Evolutionary conservation across 495 filamentous ascomycete species (phyloP), one percentile per base, ranked within the genome.

Genomic region (Margaritispora aquatica): DNA sequence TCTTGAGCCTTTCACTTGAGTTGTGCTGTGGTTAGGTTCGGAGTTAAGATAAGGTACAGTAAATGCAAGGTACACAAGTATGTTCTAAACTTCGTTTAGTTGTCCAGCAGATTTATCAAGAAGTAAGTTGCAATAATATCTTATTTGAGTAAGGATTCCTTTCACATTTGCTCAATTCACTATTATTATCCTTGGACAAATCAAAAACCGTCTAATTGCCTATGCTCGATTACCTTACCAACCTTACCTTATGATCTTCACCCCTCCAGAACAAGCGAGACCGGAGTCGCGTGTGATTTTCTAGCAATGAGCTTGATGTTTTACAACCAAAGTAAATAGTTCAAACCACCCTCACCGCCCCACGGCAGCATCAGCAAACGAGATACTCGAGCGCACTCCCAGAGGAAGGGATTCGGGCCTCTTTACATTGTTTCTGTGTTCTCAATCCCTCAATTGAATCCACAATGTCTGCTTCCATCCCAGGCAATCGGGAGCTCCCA

Each of bases 401-500:
- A 23, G 20, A 50, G 47, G 47, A 23, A n/a, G 4, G 21, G 3
- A 8, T 22, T 47, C 4, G 7, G 5, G 26, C 21, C 8, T 17
- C 5, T 50, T 5, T 10, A 10, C 47, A 8, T 50, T 11, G 5
- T 10, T 50, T 10, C 9, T 17, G 26, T 4, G 24, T 22, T 50
- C 20, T 50, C 47, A 9, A 17, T 5, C 34, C 8, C 4, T 44
- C 29, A 29, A 46, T 29, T 44, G 10, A 44, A 23, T 51, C 31
- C 22, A 11, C 10, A 29, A 98, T 98, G 94, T 96, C 94, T 23
- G 78, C 90, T 61, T 96, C 94, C 38, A 78, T 97, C 7, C 91
- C 92, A 46, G 94, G 94, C 58, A 84, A 74, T 58, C 85, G 93
- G 66, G 88, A 94, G 65, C 81, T 95, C 26, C 94, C 94, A 58